Evolutionary conservation across 148 eudicot genomes (phyloP).

Genomic region (Pouteria glomerata): DNA sequence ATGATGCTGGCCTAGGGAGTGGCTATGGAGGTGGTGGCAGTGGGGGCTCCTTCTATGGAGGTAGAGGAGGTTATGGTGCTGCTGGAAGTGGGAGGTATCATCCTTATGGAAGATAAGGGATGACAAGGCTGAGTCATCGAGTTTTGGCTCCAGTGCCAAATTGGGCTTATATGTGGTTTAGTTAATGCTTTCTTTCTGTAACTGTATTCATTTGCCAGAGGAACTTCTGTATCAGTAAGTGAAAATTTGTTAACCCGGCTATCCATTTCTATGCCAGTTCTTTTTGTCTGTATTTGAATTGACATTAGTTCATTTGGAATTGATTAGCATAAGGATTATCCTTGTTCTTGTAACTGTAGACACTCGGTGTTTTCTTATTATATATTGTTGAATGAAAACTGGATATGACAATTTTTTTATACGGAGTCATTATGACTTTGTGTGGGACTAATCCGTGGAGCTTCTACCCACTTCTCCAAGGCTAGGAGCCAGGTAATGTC

Average conservation of each 20-base stretch:
- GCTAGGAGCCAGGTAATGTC: too few species aligned
- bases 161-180: not conserved
- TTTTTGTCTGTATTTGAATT: not conserved
- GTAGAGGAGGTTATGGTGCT: constrained; percentile 15
- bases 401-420: too few species aligned
- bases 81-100: constrained; percentile 37
- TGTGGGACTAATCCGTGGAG: too few species aligned
- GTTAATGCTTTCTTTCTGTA: not conserved
- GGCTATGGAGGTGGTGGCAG: constrained; percentile 32
- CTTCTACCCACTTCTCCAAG: too few species aligned
- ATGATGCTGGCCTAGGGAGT: constrained; percentile 35
- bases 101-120: constrained; percentile 37
- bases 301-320: not conserved
- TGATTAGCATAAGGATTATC: not conserved
- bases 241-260: not conserved
- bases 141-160: not conserved
- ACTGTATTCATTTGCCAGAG: not conserved
- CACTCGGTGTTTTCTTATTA: not conserved
- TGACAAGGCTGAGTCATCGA: not conserved
- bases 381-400: not conserved
- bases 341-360: not conserved
- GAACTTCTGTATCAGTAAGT: not conserved
- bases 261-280: not conserved
- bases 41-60: not conserved
- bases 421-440: too few species aligned